Evolutionary conservation across 208 protist species (phyloP), one percentile per base, ranked within the genome.

Genomic region (Zelonia costaricensis): DNA sequence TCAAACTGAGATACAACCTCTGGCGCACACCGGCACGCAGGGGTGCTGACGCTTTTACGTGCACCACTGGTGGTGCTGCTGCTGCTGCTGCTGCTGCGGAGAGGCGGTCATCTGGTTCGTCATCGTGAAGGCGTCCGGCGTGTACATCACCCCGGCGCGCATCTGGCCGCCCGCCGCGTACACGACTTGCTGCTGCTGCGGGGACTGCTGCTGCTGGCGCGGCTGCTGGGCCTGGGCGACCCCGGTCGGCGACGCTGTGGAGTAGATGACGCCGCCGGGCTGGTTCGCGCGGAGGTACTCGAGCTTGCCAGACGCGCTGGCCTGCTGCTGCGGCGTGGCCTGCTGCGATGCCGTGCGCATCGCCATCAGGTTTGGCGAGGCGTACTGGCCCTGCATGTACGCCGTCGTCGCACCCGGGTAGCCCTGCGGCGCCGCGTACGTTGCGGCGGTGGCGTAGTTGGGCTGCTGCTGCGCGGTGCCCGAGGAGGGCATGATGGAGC

Each of bases 141-240:
- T 39, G 58, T 73, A 73, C 49, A 73, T 49, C 6, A 73, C 58
- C 38, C 66, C 57, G 3, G 65, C 23, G 10, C 66, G 57, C 49
- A 73, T 55, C 16, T 58, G 66, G 10, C 47, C 49, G 25, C 58
- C 65, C 4, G 65, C 36, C 1, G 66, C 47, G 58, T 73, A 73
- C 15, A 73, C 47, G 25, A 73, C 5, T 18, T 69, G 69, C 47
- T 69, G 69, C 36, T 75, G 69, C 31, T 68, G 53, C 43, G 28
- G 49, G n/a, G 13, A 56, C 25, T 39, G 22, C 40, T 53, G 65
- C 35, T 47, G 47, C 36, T 18, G 18, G 39, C 49, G 54, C 42
- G 43, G 68, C 42, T 67, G 58, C 16, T 45, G 51, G 13, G 31
- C 54, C 46, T 44, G 63, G 22, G 52, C 55, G 5, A 53, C 53